Percentiles rank a stretch among this genome's conserved stretches.
These are phyloP conservation scores for Debaryomycetaceae sp. DNA, from an alignment of 1,139 yeast genomes.

Conservation along the genomic window DNA sequence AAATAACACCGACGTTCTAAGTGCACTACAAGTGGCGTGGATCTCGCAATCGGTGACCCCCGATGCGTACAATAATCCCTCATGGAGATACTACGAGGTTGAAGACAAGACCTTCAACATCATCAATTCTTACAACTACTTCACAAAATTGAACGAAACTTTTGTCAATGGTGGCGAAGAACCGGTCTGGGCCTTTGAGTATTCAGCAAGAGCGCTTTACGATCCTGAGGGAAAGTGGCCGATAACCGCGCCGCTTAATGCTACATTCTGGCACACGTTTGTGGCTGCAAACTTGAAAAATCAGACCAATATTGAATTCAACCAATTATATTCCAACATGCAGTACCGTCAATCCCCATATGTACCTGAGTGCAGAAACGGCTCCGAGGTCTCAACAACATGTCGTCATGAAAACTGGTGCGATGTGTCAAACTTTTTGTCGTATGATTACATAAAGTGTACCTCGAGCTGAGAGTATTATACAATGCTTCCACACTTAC, in stretches of 20 bases:
- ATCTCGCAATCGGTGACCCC: constrained; percentile 67
- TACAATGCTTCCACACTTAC: too few relatives aligned
- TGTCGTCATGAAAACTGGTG: constrained; percentile 45
- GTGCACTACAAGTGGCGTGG: constrained; percentile 58
- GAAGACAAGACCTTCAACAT: constrained; percentile 60
- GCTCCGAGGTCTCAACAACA: constrained; percentile 23
- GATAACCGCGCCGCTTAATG: constrained; percentile 46
- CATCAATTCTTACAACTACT: constrained; percentile 57
- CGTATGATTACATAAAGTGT: constrained; percentile 15
- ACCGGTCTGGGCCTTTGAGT: constrained; percentile 53
- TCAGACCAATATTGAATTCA: constrained; percentile 32
- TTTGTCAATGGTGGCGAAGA: constrained; percentile 44
- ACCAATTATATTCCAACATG: constrained; percentile 43
- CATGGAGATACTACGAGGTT: constrained; percentile 70
- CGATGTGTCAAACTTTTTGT: constrained; percentile 23
- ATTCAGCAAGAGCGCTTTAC: constrained; percentile 49
- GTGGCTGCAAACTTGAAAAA: constrained; percentile 31
- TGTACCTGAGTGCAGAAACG: constrained; percentile 40
- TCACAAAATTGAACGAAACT: constrained; percentile 49
- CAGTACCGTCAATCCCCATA: constrained; percentile 53
- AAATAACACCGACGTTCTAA: constrained; percentile 32
- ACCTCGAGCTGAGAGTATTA: too few relatives aligned
- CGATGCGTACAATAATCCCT: constrained; percentile 53
- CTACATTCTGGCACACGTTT: constrained; percentile 51
- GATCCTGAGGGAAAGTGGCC: constrained; percentile 49